Percentiles rank a stretch among this genome's conserved stretches.
These are phyloP conservation scores for Aspergillus luchuensis DNA, from an alignment of 2,329 filamentous ascomycete genomes.

Conservation along the genomic window DNA sequence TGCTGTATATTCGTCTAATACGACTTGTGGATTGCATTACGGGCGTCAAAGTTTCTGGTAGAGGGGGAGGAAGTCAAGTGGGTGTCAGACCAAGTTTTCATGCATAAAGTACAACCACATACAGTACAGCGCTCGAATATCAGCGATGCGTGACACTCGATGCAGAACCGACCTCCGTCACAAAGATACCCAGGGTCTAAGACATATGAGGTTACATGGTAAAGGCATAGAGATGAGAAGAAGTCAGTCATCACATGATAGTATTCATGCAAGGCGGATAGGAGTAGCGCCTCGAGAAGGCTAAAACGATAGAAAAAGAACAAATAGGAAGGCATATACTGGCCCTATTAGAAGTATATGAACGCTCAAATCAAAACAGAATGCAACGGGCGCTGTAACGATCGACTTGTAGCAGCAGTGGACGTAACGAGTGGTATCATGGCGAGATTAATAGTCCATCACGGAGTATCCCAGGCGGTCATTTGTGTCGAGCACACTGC, in stretches of 20 bases:
- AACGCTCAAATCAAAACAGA: constrained; percentile 6
- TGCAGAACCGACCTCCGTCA: background rate
- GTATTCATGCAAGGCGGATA: background rate
- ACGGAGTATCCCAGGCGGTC: constrained; percentile 42
- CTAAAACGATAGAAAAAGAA: background rate
- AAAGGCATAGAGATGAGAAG: too few species aligned
- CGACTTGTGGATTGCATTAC: too few species aligned
- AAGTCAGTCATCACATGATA: background rate
- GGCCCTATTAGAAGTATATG: constrained; percentile 1
- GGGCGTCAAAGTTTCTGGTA: too few species aligned
- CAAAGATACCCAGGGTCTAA: background rate
- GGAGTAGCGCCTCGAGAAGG: background rate
- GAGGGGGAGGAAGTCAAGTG: too few species aligned
- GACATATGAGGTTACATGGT: background rate
- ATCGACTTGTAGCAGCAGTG: background rate
- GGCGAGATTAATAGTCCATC: constrained; percentile 36
- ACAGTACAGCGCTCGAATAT: background rate
- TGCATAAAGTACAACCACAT: too few species aligned
- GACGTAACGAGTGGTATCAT: constrained; percentile 14
- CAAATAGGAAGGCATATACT: background rate
- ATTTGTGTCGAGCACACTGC: constrained; percentile 48
- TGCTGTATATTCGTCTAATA: too few species aligned
- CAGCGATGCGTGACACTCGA: background rate
- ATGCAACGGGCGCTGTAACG: constrained; percentile 2
- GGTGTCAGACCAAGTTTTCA: too few species aligned